These are phyloP conservation scores for Coemansia sp. DNA, from an alignment of 192 early-diverging fungal species.

Conservation along the genomic window DNA sequence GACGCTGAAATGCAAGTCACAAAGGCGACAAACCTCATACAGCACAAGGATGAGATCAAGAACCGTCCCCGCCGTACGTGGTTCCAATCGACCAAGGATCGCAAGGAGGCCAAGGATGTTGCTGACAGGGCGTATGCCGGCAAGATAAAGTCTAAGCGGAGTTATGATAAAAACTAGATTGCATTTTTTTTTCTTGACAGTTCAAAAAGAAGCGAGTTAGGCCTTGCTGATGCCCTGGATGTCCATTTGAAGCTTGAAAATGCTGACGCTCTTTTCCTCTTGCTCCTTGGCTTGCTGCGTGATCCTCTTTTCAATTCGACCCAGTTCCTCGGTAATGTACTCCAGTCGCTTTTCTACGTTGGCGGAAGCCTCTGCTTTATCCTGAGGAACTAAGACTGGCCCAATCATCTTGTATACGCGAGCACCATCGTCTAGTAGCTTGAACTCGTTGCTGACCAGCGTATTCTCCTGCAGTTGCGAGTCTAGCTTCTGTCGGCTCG, in stretches of 20 bases:
- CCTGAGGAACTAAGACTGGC: slow-evolving; percentile 94
- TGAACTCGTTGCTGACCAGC: slow-evolving; percentile 90
- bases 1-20: slow-evolving; percentile 89
- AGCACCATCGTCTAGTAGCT: slow-evolving; percentile 72
- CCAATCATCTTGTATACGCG: slow-evolving; percentile 96
- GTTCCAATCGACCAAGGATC: slow-evolving; percentile 86
- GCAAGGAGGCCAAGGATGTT: slow-evolving; percentile 58
- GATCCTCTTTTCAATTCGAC: slow-evolving; percentile 79
- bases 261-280: slow-evolving; percentile 78
- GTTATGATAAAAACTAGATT: neutral
- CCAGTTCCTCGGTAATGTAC: slow-evolving; percentile 83
- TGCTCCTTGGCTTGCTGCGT: slow-evolving; percentile 79
- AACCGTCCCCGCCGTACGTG: slow-evolving; percentile 87
- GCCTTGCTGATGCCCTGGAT: slow-evolving; percentile 35
- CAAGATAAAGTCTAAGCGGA: neutral
- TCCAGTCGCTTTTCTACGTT: slow-evolving; percentile 96
- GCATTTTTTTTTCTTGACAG: neutral
- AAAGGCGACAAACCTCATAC: slow-evolving; percentile 81
- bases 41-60: slow-evolving; percentile 84
- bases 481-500: slow-evolving; percentile 78
- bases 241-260: slow-evolving; percentile 57
- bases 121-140: neutral
- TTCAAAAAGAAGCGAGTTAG: neutral
- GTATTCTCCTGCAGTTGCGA: slow-evolving; percentile 97
- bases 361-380: slow-evolving; percentile 72